phyloP scores from a whole-genome alignment of 192 early-diverging fungal species.

The Chytriomyces sp. region DNA sequence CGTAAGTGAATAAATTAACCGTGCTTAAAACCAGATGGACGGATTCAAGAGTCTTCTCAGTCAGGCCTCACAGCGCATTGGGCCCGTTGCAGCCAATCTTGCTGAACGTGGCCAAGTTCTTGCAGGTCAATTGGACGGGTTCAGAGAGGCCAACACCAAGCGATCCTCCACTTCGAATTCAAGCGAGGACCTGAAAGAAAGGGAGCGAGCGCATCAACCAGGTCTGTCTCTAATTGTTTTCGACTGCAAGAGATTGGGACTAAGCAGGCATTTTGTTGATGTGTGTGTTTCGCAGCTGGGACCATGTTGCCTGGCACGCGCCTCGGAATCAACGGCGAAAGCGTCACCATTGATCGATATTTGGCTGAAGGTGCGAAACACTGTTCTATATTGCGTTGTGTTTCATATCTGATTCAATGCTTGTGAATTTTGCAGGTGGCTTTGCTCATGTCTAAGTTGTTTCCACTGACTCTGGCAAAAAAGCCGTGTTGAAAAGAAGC shows the following conservation, averaged over 20 bases:
- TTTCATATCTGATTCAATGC: neutral
- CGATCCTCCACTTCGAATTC: neutral
- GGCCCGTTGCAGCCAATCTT: neutral
- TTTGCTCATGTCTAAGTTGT: constrained; percentile 93
- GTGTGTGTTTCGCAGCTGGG: constrained; percentile 32
- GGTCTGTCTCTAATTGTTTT: neutral
- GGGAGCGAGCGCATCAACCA: too few species aligned
- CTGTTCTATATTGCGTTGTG: neutral
- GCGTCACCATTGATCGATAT: constrained; percentile 73
- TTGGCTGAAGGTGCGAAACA: constrained; percentile 71
- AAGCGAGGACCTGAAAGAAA: neutral
- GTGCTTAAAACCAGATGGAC: neutral
- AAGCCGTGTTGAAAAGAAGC: constrained; percentile 82
- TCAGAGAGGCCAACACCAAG: neutral
- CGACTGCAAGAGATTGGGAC: neutral
- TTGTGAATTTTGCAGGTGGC: constrained; percentile 65
- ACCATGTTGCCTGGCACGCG: constrained; percentile 68
- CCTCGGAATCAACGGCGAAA: constrained; percentile 59
- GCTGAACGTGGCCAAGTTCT: neutral
- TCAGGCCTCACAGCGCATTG: neutral
- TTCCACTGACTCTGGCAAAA: constrained; percentile 49
- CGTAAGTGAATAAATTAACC: neutral
- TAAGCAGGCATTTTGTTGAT: neutral
- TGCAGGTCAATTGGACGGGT: neutral
- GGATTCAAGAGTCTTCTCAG: neutral